phyloP scores from a whole-genome alignment of 495 filamentous ascomycete species.

The Friedmanniomyces endolithicus region DNA sequence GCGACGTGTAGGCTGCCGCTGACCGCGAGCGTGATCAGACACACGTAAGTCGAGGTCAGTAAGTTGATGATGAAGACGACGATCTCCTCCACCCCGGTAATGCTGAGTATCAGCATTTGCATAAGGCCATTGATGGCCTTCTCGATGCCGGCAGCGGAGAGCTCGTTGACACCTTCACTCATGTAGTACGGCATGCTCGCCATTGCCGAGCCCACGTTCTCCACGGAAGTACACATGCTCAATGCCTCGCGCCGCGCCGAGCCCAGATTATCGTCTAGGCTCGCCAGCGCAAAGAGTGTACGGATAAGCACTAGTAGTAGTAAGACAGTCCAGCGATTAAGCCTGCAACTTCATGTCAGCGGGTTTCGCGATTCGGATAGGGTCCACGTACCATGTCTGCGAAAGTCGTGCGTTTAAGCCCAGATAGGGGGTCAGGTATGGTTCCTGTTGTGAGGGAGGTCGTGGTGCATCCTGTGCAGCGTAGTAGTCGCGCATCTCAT shows the following conservation, averaged over 20 bases:
- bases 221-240: conserved; percentile 79
- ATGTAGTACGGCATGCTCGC: conserved; percentile 96
- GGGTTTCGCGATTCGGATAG: neutral
- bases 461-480: conserved; percentile 34
- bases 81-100: conserved; percentile 76
- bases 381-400: conserved; percentile 41
- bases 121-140: conserved; percentile 64
- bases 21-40: conserved; percentile 69
- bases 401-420: conserved; percentile 80
- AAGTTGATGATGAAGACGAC: conserved; percentile 83
- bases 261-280: conserved; percentile 57
- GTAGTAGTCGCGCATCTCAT: conserved; percentile 45
- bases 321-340: conserved; percentile 88
- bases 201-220: conserved; percentile 88
- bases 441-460: conserved; percentile 39
- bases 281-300: conserved; percentile 57
- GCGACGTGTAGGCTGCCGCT: conserved; percentile 62
- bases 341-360: neutral
- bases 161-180: conserved; percentile 70
- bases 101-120: conserved; percentile 57
- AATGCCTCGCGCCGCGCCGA: conserved; percentile 70
- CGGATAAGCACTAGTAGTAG: conserved; percentile 73
- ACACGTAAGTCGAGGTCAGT: conserved; percentile 77
- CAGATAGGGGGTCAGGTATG: conserved; percentile 77
- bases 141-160: conserved; percentile 66